Percentiles rank a stretch among this genome's conserved stretches.
These are phyloP conservation scores for Dendrobium huoshanense DNA, from an alignment of 106 monocot genomes.

Conservation along the genomic window DNA sequence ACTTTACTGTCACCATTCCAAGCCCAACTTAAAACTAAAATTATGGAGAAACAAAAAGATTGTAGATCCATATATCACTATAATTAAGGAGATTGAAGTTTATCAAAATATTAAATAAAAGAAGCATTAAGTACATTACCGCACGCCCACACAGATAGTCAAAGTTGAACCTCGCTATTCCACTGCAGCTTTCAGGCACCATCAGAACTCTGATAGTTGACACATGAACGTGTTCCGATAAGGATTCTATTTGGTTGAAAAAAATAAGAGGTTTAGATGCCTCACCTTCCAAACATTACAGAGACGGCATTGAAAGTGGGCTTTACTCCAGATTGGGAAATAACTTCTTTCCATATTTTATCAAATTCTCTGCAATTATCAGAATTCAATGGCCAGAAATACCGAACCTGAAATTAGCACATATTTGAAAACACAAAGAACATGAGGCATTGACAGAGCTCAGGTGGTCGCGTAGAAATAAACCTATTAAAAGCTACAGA, in stretches of 20 bases:
- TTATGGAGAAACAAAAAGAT: too few species aligned
- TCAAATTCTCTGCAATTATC: conserved; percentile 32
- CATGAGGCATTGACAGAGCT: neutral
- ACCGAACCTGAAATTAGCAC: conserved; percentile 42
- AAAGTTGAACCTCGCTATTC: conserved; percentile 74
- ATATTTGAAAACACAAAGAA: neutral
- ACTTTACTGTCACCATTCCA: too few species aligned
- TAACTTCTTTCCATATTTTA: conserved; percentile 40
- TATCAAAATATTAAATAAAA: too few species aligned
- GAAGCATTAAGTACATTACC: conserved; percentile 32
- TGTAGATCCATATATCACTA: too few species aligned
- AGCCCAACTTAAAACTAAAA: too few species aligned
- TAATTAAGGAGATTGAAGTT: too few species aligned
- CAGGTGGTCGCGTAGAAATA: neutral
- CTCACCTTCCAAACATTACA: conserved; percentile 95
- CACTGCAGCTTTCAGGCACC: conserved; percentile 79
- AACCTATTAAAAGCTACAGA: too few species aligned
- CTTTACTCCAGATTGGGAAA: conserved; percentile 32
- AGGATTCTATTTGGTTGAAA: neutral
- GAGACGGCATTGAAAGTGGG: conserved; percentile 44
- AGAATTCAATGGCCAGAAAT: conserved; percentile 60
- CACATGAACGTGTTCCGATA: neutral
- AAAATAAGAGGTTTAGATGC: neutral
- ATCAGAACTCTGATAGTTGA: conserved; percentile 47
- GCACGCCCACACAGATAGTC: conserved; percentile 91